Conservation (phyloP, 2,329 filamentous ascomycete species). For the Colletotrichum limetticola region DNA sequence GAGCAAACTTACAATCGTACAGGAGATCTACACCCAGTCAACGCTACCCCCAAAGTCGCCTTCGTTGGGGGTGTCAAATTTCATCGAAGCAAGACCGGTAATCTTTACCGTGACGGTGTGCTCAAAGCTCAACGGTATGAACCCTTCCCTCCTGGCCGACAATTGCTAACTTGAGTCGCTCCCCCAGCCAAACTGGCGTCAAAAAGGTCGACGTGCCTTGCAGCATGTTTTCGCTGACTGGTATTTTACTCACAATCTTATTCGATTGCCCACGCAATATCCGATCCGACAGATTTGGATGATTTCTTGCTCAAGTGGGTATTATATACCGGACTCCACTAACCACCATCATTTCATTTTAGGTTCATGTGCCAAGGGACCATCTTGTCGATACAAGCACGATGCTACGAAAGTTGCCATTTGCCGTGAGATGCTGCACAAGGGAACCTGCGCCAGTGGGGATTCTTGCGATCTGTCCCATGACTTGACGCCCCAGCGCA, state of each 20-base stretch:
- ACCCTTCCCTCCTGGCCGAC: constrained; percentile 33
- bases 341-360: constrained; percentile 48
- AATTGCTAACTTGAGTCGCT: constrained; percentile 49
- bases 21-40: constrained; percentile 70
- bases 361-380: constrained; percentile 90
- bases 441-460: constrained; percentile 80
- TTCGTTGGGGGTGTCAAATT: constrained; percentile 83
- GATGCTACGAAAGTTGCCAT: constrained; percentile 88
- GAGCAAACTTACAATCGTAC: constrained; percentile 37
- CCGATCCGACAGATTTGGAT: neutral
- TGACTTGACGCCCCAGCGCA: constrained; percentile 83
- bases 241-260: constrained; percentile 64
- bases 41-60: constrained; percentile 78
- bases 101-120: constrained; percentile 81
- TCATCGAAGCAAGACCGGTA: constrained; percentile 87
- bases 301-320: constrained; percentile 9
- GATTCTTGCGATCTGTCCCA: constrained; percentile 91
- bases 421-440: constrained; percentile 88
- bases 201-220: constrained; percentile 80
- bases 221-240: constrained; percentile 76
- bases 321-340: constrained; percentile 56
- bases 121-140: constrained; percentile 82
- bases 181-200: constrained; percentile 60
- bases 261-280: constrained; percentile 38
- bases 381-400: constrained; percentile 83